phyloP scores from a whole-genome alignment of 139 green algal species.

The Penium margaritaceum region DNA sequence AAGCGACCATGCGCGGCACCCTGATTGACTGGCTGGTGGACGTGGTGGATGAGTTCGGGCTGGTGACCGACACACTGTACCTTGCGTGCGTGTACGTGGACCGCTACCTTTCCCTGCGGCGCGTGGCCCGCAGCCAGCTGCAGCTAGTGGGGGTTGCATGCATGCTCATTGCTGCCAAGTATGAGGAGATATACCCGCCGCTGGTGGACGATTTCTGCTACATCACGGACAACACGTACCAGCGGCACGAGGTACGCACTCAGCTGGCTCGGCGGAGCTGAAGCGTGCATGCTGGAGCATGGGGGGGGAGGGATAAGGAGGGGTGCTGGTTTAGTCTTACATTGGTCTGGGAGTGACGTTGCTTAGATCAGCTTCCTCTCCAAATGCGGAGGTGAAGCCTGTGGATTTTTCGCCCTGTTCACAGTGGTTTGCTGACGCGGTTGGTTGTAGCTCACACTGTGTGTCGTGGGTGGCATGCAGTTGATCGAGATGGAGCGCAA shows the following conservation, averaged over 20 bases:
- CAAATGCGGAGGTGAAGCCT: no score
- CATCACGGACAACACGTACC: slow-evolving; percentile 95
- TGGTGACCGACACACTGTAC: slow-evolving; percentile 85
- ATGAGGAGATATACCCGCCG: slow-evolving; percentile 94
- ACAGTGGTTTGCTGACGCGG: no score
- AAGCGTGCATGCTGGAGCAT: background rate
- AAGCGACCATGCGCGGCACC: slow-evolving; percentile 80
- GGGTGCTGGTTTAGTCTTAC: background rate
- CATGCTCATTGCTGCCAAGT: slow-evolving; percentile 94
- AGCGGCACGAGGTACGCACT: slow-evolving; percentile 66
- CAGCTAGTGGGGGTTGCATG: slow-evolving; percentile 80
- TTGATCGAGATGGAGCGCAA: slow-evolving; percentile 68
- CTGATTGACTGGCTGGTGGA: slow-evolving; percentile 96
- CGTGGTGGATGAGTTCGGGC: slow-evolving; percentile 79
- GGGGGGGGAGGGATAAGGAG: background rate
- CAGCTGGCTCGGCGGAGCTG: no score
- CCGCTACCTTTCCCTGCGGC: slow-evolving; percentile 66
- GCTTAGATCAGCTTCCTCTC: no score
- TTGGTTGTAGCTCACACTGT: no score
- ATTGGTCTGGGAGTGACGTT: background rate
- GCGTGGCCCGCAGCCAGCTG: slow-evolving; percentile 51
- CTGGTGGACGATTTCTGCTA: slow-evolving; percentile 82
- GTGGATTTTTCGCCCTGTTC: no score
- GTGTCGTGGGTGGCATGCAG: background rate
- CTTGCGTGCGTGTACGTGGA: slow-evolving; percentile 81